phyloP scores from a whole-genome alignment of 306 rosid genomes.

The Sophora flavescens region DNA sequence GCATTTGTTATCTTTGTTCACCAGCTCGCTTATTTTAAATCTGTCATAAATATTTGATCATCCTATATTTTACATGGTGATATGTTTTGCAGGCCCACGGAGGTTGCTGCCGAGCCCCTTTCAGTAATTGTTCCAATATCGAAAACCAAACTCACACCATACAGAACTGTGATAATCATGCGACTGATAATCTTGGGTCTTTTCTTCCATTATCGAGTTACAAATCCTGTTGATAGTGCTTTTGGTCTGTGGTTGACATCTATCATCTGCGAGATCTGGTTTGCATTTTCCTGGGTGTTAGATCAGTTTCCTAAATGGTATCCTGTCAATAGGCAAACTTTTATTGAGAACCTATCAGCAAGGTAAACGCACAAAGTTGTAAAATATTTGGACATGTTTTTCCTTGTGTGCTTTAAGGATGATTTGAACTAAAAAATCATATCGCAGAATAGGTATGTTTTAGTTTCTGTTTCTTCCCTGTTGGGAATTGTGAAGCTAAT shows the following conservation, averaged over 20 bases:
- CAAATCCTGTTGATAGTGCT: slow-evolving; percentile 94
- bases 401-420: slow-evolving; percentile 42
- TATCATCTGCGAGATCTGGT: slow-evolving; percentile 96
- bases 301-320: slow-evolving; percentile 99
- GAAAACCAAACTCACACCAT: slow-evolving; percentile 74
- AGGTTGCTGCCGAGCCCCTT: slow-evolving; percentile 64
- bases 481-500: slow-evolving; percentile 26
- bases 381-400: slow-evolving; percentile 8
- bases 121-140: slow-evolving; percentile 72
- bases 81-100: slow-evolving; percentile 68
- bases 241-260: slow-evolving; percentile 95
- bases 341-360: slow-evolving; percentile 73
- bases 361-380: slow-evolving; percentile 60
- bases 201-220: slow-evolving; percentile 93
- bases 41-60: not conserved
- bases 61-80: slow-evolving; percentile 27
- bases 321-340: slow-evolving; percentile 84
- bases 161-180: slow-evolving; percentile 74
- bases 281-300: slow-evolving; percentile 94
- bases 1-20: slow-evolving; percentile 20
- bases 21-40: slow-evolving; percentile 11
- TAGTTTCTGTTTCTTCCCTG: slow-evolving; percentile 5
- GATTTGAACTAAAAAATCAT: slow-evolving; percentile 19
- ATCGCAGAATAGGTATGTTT: slow-evolving; percentile 1
- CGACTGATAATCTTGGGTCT: slow-evolving; percentile 81